Base-by-base conservation (phyloP, 2,329 filamentous ascomycete species). In the Arthrobotrys sinensis region DNA sequence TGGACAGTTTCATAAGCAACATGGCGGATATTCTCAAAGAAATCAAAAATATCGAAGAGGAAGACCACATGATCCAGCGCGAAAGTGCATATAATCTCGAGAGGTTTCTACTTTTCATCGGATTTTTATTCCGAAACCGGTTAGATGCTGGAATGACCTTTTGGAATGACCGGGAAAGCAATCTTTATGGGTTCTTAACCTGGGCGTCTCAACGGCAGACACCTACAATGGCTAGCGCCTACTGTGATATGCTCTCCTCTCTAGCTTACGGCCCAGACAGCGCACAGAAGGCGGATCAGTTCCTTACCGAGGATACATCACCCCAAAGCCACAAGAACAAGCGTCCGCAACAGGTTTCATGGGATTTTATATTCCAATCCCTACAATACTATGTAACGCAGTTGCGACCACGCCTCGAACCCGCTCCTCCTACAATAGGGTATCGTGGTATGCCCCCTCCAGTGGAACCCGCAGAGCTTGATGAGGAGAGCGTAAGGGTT, bases 181-280 rank as follows among this genome's bases (percentile, higher is more conserved):
- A 97, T 81, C 86, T 99, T 36, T 93, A 94, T 80, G 96, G 96
- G 0, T 99, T 99, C 83, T 88, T 99, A 83, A 93, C 97, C 80
- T 99, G 96, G 96, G 93, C 94, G n/a, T 97, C 96, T 2, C 91
- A 93, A 81, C 89, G 96, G 81, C 94, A 97, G 78, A 97, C 96
- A 0, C 97, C 96, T 0, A 96, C 96, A n/a, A 88, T 97, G 24
- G 94, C 97, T 76, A 96, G 93, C 79, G 94, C 95, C 11, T 99
- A 98, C 82, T 99, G 96, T 84, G 95, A 98, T 83, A 95, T 99
- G 90, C 87, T 99, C 14, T 92, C 94, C 82, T 92, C 94, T 0
- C 91, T 99, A 57, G 93, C 96, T 0, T 90, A 91, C 64, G 93
- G 93, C 65, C 90, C 93, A 67, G 89, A 92, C 66, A 96, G 93